A percentile compares a stretch with the other conserved stretches of the same genome.
These are phyloP conservation scores for Termitomyces sp. DNA, from an alignment of 768 basidiomycete genomes.

Conservation along the genomic window DNA sequence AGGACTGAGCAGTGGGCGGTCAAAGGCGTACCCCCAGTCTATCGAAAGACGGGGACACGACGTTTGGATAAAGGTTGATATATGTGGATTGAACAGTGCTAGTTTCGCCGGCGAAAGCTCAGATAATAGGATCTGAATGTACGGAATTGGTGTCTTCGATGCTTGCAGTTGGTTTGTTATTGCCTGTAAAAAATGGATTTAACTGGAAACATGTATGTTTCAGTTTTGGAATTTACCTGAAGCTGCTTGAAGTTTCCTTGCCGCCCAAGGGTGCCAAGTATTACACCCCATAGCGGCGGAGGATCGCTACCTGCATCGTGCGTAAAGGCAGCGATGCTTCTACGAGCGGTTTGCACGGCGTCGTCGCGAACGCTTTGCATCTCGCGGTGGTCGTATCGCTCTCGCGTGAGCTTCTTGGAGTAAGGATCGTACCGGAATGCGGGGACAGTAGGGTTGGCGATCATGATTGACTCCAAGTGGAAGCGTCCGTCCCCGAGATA, in stretches of 20 bases:
- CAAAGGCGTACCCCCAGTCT: conserved; percentile 98
- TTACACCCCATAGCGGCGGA: conserved; percentile 76
- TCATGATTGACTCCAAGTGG: conserved; percentile 98
- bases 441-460: conserved; percentile 92
- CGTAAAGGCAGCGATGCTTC: conserved; percentile 44
- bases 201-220: background rate
- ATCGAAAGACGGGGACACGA: conserved; percentile 95
- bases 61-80: conserved; percentile 93
- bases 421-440: conserved; percentile 99
- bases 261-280: conserved; percentile 90
- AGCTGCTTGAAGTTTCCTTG: conserved; percentile 93
- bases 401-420: conserved; percentile 93
- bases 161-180: conserved; percentile 67
- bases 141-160: conserved; percentile 58
- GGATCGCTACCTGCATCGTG: background rate
- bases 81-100: conserved; percentile 72
- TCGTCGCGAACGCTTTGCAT: conserved; percentile 76
- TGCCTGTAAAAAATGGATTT: conserved; percentile 38
- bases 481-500: conserved; percentile 98
- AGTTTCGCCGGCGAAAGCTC: conserved; percentile 97
- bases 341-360: conserved; percentile 72
- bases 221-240: conserved; percentile 38
- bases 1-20: conserved; percentile 82
- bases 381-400: conserved; percentile 84
- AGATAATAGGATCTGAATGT: conserved; percentile 88